Evolutionary conservation across 139 green algal genomes (phyloP), one percentile per base, ranked within the genome.

Genomic region (Micractinium sp.): DNA sequence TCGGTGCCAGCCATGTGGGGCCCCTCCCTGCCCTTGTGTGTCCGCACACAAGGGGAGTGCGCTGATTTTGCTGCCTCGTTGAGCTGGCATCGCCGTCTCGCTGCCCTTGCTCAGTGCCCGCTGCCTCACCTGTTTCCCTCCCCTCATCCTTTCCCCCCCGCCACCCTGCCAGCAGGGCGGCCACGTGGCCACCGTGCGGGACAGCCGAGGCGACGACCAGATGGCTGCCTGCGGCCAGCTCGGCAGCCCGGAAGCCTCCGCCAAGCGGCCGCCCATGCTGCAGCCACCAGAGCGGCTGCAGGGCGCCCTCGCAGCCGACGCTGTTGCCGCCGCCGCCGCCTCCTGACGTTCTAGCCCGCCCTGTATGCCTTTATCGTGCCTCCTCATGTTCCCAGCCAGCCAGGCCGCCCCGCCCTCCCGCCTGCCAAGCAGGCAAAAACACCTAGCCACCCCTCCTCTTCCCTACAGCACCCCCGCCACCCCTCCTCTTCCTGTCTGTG

Each of bases 211-310:
- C 0, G 95, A 97, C 53, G 96, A 97, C 80, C 91, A 96, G 82
- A 97, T 97, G 95, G 96, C 96, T 20, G 96, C 96, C 0, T 99
- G 96, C 79, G 96, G 96, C 22, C 96, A 98, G 93, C 94, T 98
- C 82, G 96, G 96, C 3, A 86, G 91, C 63, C 76, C 85, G 66
- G 86, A 79, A 9, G 23, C n/a, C 1, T 33, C 38, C 33, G 61
- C 36, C 22, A 60, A 47, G 23, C 79, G 74, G 31, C 82, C 87
- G 38, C 90, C 89, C 23, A 79, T 92, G 63, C 79, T 94, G 67
- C 20, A 73, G 79, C 88, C 88, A 36, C 92, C 92, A 14, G 71
- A 74, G 67, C 80, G 47, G 4, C 88, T 94, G 25, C 31, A 77
- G 29, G 69, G 36, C 4, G 92, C 53, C 15, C 61, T 94, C 77